Evolutionary conservation across 2,329 filamentous ascomycete genomes (phyloP).

Genomic region (Nemania diffusa): DNA sequence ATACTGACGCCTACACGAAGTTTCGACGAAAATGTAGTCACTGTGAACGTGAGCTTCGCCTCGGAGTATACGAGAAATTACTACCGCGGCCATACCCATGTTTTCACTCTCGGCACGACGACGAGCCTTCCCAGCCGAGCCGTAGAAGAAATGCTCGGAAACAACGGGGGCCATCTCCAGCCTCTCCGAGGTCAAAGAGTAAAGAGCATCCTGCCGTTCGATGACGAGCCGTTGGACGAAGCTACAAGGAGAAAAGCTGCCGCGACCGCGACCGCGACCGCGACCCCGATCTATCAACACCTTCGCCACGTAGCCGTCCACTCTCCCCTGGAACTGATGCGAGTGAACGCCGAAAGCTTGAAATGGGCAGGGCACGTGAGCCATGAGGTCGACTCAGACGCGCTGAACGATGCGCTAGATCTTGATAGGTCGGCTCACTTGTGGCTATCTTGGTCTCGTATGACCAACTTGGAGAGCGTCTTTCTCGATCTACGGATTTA

Average conservation of each 20-base stretch:
- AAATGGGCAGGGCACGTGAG: neutral
- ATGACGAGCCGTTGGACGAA: conserved; percentile 34
- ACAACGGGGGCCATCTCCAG: neutral
- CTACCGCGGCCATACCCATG: conserved; percentile 38
- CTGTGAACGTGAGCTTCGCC: conserved; percentile 27
- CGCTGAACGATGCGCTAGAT: conserved; percentile 35
- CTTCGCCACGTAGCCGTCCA: conserved; percentile 41
- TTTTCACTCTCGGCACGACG: conserved; percentile 38
- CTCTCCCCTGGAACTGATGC: conserved; percentile 38
- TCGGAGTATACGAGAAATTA: conserved; percentile 32
- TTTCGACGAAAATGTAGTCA: conserved; percentile 26
- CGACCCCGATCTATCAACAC: conserved; percentile 30
- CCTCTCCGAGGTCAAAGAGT: conserved; percentile 35
- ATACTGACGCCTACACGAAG: conserved; percentile 38
- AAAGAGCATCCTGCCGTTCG: conserved; percentile 42
- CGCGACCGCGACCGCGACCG: neutral
- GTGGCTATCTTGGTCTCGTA: conserved; percentile 44
- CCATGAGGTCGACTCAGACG: conserved; percentile 12
- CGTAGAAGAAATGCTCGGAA: neutral
- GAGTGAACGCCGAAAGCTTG: conserved; percentile 23
- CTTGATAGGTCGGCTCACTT: conserved; percentile 40
- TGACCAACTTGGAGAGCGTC: conserved; percentile 43
- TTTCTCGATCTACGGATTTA: conserved; percentile 45
- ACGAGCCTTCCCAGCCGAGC: neutral
- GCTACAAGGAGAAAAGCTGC: conserved; percentile 26